These are phyloP conservation scores for Solanum virginianum DNA, from an alignment of 257 asterid genomes.

Conservation along the genomic window DNA sequence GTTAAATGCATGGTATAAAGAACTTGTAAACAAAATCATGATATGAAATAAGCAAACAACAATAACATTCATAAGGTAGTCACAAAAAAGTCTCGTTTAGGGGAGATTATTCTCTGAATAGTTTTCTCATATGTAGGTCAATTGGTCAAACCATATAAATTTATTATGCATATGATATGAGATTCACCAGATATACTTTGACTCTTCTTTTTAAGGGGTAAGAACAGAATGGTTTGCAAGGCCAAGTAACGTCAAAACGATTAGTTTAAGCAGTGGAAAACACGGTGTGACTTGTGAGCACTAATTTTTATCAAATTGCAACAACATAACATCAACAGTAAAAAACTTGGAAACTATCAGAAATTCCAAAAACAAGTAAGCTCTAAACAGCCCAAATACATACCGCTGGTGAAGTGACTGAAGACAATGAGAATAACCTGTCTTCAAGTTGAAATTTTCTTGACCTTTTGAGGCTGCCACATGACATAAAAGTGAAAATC, in stretches of 20 bases:
- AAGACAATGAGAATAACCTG: conserved; percentile 76
- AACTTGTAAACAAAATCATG: neutral
- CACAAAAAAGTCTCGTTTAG: neutral
- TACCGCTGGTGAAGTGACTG: conserved; percentile 96
- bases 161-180: neutral
- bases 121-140: neutral
- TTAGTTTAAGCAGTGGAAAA: neutral
- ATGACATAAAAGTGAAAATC: neutral
- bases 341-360: neutral
- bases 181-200: neutral
- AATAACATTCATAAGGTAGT: neutral
- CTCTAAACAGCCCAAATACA: neutral
- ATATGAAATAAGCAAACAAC: neutral
- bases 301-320: neutral
- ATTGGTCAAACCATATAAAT: neutral
- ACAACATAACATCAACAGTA: neutral
- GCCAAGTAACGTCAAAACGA: neutral
- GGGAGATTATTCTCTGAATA: neutral
- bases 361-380: neutral
- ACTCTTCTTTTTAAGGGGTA: neutral
- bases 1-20: neutral
- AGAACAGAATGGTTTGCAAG: neutral
- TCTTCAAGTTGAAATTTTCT: conserved; percentile 81
- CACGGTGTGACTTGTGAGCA: neutral
- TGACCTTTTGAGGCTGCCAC: conserved; percentile 60